phyloP scores from a whole-genome alignment of 2,329 filamentous ascomycete species.

The Hymenoscyphus repandus region DNA sequence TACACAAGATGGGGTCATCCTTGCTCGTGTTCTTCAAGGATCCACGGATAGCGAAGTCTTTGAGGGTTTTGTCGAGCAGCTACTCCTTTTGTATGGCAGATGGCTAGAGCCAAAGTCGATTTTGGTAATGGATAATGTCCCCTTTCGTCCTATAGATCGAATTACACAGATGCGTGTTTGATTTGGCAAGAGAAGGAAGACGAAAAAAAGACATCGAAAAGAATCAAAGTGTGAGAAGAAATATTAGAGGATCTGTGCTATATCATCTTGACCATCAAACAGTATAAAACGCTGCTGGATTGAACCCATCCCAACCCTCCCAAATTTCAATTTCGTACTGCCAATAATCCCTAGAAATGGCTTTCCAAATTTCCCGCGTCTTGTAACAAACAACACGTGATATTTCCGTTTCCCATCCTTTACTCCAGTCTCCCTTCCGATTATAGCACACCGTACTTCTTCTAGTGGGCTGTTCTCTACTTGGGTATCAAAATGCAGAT shows the following conservation, averaged over 20 bases:
- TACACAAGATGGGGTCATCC: slow-evolving; percentile 24
- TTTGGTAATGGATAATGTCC: slow-evolving; percentile 34
- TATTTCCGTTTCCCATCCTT: neutral
- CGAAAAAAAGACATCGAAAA: neutral
- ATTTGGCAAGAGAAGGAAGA: neutral
- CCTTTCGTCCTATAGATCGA: slow-evolving; percentile 28
- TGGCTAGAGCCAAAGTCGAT: slow-evolving; percentile 33
- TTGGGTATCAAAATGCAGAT: neutral
- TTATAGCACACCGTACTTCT: slow-evolving; percentile 3
- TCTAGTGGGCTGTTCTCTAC: neutral
- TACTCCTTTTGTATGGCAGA: slow-evolving; percentile 30
- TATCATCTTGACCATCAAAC: slow-evolving; percentile 4
- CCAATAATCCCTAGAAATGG: no score
- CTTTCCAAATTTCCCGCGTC: neutral
- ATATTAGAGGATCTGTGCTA: neutral
- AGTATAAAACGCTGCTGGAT: slow-evolving; percentile 6
- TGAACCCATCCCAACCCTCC: slow-evolving; percentile 8
- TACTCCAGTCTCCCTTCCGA: neutral
- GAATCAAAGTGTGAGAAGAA: neutral
- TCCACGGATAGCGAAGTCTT: slow-evolving; percentile 28
- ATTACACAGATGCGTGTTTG: slow-evolving; percentile 26
- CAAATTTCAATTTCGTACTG: neutral
- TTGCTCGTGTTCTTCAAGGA: slow-evolving; percentile 26
- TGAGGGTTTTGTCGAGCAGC: slow-evolving; percentile 31
- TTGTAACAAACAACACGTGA: neutral